Conservation (phyloP, 768 basidiomycete genomes). For the Lactarius deliciosus region DNA sequence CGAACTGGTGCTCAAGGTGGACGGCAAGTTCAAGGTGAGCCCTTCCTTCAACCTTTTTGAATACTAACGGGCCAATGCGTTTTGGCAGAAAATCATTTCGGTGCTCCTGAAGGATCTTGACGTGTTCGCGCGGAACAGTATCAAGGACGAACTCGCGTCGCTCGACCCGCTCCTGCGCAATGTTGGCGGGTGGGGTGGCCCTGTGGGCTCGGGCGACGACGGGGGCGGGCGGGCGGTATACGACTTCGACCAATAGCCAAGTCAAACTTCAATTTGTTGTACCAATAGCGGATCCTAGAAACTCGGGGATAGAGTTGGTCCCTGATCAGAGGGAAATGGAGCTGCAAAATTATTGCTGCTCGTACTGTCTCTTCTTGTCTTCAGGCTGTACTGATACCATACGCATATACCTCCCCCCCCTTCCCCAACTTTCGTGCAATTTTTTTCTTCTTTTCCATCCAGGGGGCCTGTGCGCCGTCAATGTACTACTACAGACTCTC, state of each 20-base stretch:
- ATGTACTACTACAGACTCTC: no score
- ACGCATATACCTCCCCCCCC: neutral
- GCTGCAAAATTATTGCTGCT: neutral
- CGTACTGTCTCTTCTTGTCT: neutral
- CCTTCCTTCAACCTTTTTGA: neutral
- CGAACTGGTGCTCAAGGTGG: constrained; percentile 78
- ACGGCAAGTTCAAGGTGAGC: constrained; percentile 76
- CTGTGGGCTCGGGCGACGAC: constrained; percentile 31
- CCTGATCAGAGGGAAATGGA: neutral
- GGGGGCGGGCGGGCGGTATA: constrained; percentile 39
- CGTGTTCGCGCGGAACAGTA: constrained; percentile 72
- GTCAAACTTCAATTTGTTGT: neutral
- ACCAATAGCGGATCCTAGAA: neutral
- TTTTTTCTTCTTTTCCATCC: neutral
- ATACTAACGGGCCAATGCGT: neutral
- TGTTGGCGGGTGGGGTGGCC: constrained; percentile 38
- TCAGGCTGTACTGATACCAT: neutral
- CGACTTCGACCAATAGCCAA: constrained; percentile 39
- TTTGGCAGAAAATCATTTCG: constrained; percentile 75
- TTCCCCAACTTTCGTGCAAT: neutral
- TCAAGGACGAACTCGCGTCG: constrained; percentile 79
- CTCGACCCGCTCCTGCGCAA: constrained; percentile 77
- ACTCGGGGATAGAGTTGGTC: neutral
- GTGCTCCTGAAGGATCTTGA: constrained; percentile 82
- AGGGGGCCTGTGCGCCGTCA: neutral